Evolutionary conservation across 129 eudicot species (phyloP).

Genomic region (Flaveria ramosissima): DNA sequence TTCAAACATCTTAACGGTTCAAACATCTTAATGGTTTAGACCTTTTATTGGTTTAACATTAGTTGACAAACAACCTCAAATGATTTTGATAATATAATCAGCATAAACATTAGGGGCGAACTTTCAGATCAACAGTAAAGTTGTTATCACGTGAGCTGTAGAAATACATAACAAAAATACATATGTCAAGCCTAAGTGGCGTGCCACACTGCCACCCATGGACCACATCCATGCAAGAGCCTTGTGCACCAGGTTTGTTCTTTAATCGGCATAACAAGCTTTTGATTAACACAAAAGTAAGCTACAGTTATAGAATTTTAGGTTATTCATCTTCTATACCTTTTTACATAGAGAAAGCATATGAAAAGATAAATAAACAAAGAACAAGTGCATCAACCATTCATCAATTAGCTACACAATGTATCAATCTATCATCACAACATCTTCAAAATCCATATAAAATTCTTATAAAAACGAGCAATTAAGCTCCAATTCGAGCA

Average conservation of each 20-base stretch:
- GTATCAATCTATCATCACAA: neutral
- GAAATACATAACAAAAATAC: no score
- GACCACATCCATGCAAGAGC: no score
- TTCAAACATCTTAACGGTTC: no score
- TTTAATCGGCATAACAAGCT: neutral
- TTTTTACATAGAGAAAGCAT: neutral
- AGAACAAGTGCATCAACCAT: neutral
- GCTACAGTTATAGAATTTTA: neutral
- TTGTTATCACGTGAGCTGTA: no score
- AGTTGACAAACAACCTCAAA: no score
- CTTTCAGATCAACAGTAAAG: no score
- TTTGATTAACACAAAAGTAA: conserved; percentile 1
- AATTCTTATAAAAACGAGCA: neutral
- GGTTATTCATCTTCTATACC: neutral
- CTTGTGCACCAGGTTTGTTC: neutral
- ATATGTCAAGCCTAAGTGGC: no score
- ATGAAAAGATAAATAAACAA: neutral
- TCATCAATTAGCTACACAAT: conserved; percentile 14
- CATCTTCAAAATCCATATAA: neutral
- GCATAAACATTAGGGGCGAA: no score
- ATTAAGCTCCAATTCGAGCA: neutral
- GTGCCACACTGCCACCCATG: no score
- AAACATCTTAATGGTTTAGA: no score
- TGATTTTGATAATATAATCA: no score
- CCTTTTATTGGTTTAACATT: no score